These are phyloP conservation scores for Halteria grandinella DNA, from an alignment of 73 alveolate species.

Conservation along the genomic window DNA sequence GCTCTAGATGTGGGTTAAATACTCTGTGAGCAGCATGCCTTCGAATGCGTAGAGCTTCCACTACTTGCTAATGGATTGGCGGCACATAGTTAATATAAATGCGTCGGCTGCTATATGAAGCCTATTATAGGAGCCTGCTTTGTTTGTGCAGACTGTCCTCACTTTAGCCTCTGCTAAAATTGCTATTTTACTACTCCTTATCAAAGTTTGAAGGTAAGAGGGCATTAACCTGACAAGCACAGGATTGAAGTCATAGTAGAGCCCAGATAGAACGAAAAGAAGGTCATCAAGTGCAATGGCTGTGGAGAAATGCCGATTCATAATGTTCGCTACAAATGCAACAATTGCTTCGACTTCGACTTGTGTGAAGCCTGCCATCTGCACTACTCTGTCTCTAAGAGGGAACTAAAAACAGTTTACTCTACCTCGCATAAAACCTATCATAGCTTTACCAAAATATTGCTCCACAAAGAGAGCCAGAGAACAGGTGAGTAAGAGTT, in stretches of 20 bases:
- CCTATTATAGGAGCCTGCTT: conserved; percentile 91
- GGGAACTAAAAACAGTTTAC: conserved; percentile 30
- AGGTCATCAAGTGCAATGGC: conserved; percentile 53
- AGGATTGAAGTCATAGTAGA: conserved; percentile 60
- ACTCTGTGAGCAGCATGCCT: conserved; percentile 67
- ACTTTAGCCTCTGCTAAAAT: conserved; percentile 75
- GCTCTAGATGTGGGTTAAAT: neutral
- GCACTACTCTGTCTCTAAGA: conserved; percentile 1
- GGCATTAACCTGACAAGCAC: conserved; percentile 66
- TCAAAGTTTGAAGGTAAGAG: conserved; percentile 52
- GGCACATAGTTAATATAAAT: conserved; percentile 77
- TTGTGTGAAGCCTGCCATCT: conserved; percentile 58
- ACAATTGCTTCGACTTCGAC: conserved; percentile 59
- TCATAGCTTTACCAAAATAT: conserved; percentile 54
- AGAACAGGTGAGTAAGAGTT: no score
- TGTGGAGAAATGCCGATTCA: conserved; percentile 56
- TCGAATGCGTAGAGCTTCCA: conserved; percentile 80
- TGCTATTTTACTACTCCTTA: conserved; percentile 70
- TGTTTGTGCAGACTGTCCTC: conserved; percentile 79
- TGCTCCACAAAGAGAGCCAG: no score
- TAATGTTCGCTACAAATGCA: conserved; percentile 52
- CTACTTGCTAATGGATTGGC: conserved; percentile 82
- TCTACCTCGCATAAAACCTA: conserved; percentile 61
- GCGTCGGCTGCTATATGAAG: conserved; percentile 82
- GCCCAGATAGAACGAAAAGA: conserved; percentile 39